Evolutionary conservation across 495 filamentous ascomycete species (phyloP).

Genomic region (Talaromyces wortmannii): DNA sequence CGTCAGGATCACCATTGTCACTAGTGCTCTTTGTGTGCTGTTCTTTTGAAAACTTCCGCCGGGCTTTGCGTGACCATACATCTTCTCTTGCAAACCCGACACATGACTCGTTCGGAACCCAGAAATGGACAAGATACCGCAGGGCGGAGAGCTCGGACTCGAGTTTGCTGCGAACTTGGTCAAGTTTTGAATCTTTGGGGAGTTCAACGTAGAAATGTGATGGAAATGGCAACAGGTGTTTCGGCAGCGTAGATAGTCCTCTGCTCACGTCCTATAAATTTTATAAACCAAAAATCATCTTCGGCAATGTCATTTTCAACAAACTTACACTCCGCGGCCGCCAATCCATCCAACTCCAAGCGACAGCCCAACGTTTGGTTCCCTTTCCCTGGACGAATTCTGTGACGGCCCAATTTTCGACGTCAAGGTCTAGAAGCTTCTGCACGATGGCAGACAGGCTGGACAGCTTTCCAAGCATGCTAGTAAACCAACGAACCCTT

Average conservation of each 20-base stretch:
- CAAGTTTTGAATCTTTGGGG: constrained; percentile 7
- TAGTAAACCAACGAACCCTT: constrained; percentile 77
- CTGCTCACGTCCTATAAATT: constrained; percentile 44
- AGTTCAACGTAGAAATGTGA: constrained; percentile 47
- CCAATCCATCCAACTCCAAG: constrained; percentile 71
- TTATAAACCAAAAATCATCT: not conserved
- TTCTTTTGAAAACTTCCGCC: constrained; percentile 40
- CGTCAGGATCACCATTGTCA: not conserved
- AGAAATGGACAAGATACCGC: constrained; percentile 42
- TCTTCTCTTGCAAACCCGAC: constrained; percentile 52
- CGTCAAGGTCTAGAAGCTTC: constrained; percentile 46
- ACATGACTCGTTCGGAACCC: constrained; percentile 35
- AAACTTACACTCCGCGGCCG: constrained; percentile 54
- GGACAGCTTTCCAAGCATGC: constrained; percentile 80
- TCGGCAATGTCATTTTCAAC: not conserved
- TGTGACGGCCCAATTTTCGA: constrained; percentile 77
- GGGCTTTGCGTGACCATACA: constrained; percentile 67
- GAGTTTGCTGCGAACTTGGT: constrained; percentile 21
- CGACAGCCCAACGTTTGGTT: constrained; percentile 82
- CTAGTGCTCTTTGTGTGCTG: constrained; percentile 4
- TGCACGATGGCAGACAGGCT: constrained; percentile 61
- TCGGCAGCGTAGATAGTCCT: constrained; percentile 46
- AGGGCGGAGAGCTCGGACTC: constrained; percentile 35
- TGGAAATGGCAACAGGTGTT: constrained; percentile 53
- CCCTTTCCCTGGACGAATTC: constrained; percentile 73